A percentile compares a stretch with the other conserved stretches of the same genome.
phyloP scores from a whole-genome alignment of 495 filamentous ascomycete species.

The Hypoxylon perforatum region DNA sequence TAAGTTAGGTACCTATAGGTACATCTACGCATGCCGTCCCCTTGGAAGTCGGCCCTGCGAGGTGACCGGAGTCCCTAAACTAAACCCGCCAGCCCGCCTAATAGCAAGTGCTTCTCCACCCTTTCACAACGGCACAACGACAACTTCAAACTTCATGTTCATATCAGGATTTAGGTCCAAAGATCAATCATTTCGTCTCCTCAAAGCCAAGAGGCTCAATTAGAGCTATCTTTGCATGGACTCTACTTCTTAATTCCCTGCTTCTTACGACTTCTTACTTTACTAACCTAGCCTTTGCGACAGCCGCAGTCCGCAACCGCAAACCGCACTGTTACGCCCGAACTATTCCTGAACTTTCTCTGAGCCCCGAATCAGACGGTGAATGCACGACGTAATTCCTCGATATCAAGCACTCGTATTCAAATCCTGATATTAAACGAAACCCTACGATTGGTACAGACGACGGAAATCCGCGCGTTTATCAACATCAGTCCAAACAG shows the following conservation, averaged over 20 bases:
- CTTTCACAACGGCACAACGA: slow-evolving; percentile 45
- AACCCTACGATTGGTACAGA: background rate
- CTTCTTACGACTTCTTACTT: slow-evolving; percentile 9
- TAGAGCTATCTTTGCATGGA: slow-evolving; percentile 32
- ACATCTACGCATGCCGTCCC: slow-evolving; percentile 17
- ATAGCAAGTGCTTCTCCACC: slow-evolving; percentile 37
- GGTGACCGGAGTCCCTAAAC: slow-evolving; percentile 39
- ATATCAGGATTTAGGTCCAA: slow-evolving; percentile 23
- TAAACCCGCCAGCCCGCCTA: slow-evolving; percentile 19
- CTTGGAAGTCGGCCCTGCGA: slow-evolving; percentile 28
- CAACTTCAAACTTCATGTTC: slow-evolving; percentile 31
- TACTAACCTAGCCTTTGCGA: slow-evolving; percentile 23
- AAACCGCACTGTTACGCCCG: slow-evolving; percentile 25
- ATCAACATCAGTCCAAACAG: slow-evolving; percentile 7
- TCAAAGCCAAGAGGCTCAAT: slow-evolving; percentile 37
- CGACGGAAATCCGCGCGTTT: slow-evolving; percentile 25
- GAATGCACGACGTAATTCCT: slow-evolving; percentile 26
- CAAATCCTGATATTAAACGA: slow-evolving; percentile 14
- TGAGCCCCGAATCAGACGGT: slow-evolving; percentile 29
- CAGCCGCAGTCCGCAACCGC: slow-evolving; percentile 26
- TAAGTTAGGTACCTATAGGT: background rate
- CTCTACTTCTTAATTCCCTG: slow-evolving; percentile 23
- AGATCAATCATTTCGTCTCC: slow-evolving; percentile 21
- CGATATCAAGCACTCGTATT: slow-evolving; percentile 9
- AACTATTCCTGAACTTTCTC: slow-evolving; percentile 22